These are phyloP conservation scores for Inonotus hispidus DNA, from an alignment of 1,284 basidiomycete genomes.

Conservation along the genomic window DNA sequence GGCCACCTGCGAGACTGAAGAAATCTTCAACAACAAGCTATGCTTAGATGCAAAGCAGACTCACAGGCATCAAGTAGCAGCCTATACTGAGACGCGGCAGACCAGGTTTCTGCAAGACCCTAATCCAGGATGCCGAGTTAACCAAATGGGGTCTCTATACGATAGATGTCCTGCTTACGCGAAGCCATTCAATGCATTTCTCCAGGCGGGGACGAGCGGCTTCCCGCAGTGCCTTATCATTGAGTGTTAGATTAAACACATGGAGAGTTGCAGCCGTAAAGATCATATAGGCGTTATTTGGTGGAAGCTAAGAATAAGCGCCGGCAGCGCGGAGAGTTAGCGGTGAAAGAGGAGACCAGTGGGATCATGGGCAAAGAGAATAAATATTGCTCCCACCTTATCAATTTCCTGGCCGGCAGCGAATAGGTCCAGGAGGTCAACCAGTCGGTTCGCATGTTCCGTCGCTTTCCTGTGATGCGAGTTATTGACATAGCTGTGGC, in stretches of 20 bases:
- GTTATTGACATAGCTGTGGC: slow-evolving; percentile 15
- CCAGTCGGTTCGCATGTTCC: slow-evolving; percentile 17
- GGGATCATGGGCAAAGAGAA: neutral
- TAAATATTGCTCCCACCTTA: slow-evolving; percentile 4
- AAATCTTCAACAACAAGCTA: neutral
- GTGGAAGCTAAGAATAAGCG: slow-evolving; percentile 15
- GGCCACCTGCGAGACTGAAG: slow-evolving; percentile 15
- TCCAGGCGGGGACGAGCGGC: slow-evolving; percentile 13
- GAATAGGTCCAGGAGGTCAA: slow-evolving; percentile 17
- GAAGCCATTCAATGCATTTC: slow-evolving; percentile 18
- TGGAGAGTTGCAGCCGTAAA: slow-evolving; percentile 17
- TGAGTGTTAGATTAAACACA: slow-evolving; percentile 16
- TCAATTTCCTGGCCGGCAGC: slow-evolving; percentile 16
- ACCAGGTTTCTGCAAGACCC: slow-evolving; percentile 20
- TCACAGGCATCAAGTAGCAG: slow-evolving; percentile 18
- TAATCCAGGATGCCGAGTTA: neutral
- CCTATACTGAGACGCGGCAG: slow-evolving; percentile 16
- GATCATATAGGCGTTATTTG: slow-evolving; percentile 19
- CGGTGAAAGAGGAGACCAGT: neutral
- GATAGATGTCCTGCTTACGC: slow-evolving; percentile 4
- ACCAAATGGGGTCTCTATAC: neutral
- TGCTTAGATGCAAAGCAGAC: neutral
- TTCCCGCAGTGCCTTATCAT: slow-evolving; percentile 13
- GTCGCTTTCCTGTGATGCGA: slow-evolving; percentile 18
- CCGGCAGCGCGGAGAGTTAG: neutral